These are phyloP conservation scores for Bruguiera parviflora DNA, from an alignment of 345 rosid genomes.

Conservation along the genomic window DNA sequence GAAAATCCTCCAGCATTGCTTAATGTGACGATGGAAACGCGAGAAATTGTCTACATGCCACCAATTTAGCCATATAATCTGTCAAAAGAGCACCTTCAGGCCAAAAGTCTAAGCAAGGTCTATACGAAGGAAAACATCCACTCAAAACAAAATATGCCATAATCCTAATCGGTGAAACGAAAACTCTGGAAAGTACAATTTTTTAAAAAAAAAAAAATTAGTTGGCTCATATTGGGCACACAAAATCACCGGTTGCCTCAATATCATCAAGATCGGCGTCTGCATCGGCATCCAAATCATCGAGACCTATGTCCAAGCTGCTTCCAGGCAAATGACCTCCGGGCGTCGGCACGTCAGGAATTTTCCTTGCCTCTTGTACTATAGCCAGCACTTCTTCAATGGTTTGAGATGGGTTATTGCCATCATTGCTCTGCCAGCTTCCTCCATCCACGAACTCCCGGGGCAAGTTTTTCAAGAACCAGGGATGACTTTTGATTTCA, in stretches of 20 bases:
- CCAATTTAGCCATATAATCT: too few relatives aligned
- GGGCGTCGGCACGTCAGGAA: constrained; percentile 28
- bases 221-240: constrained; percentile 37
- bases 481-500: constrained; percentile 27
- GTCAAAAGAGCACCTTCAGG: too few relatives aligned
- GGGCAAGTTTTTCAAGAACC: constrained; percentile 30
- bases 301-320: constrained; percentile 50
- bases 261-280: constrained; percentile 35
- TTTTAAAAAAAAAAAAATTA: too few relatives aligned
- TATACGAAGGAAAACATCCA: too few relatives aligned
- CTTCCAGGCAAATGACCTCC: constrained; percentile 44
- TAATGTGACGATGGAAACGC: too few relatives aligned
- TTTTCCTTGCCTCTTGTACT: constrained; percentile 67
- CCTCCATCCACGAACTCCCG: constrained; percentile 42
- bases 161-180: too few relatives aligned
- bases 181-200: too few relatives aligned
- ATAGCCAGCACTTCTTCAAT: constrained; percentile 58
- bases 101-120: too few relatives aligned
- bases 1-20: too few relatives aligned
- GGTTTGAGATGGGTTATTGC: constrained; percentile 60
- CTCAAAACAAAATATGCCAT: too few relatives aligned
- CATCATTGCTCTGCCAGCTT: constrained; percentile 43
- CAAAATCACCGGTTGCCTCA: constrained; percentile 57
- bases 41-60: too few relatives aligned
- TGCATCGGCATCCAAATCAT: constrained; percentile 62